These are phyloP conservation scores for Citrullus colocynthis DNA, from an alignment of 306 rosid species.

Conservation along the genomic window DNA sequence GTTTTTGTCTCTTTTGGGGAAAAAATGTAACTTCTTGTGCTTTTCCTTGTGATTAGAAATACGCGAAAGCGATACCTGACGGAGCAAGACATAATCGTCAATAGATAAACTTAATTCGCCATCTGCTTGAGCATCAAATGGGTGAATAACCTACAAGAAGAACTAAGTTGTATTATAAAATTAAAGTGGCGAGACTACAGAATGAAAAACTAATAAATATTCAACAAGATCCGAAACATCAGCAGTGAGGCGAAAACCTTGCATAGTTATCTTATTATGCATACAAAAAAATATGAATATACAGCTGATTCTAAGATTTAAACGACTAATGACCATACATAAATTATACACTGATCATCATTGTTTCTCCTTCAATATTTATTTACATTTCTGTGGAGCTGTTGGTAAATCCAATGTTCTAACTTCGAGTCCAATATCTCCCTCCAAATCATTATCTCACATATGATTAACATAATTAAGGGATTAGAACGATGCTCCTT, in stretches of 20 bases:
- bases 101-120: slow-evolving; percentile 71
- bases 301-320: not conserved
- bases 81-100: slow-evolving; percentile 68
- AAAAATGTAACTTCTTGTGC: not conserved
- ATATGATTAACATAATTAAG: not conserved
- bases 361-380: no score
- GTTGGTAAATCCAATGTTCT: not conserved
- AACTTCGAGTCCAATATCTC: not conserved
- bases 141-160: slow-evolving; percentile 58
- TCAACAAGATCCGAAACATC: not conserved
- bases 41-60: not conserved
- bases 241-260: not conserved
- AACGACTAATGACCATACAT: not conserved
- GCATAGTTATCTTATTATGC: not conserved
- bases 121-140: slow-evolving; percentile 82
- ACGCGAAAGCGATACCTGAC: slow-evolving; percentile 42
- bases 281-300: not conserved
- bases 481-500: not conserved
- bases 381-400: not conserved
- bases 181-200: not conserved
- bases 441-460: not conserved
- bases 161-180: not conserved
- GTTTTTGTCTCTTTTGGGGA: no score
- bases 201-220: not conserved
- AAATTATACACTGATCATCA: not conserved